Base-by-base conservation (phyloP, 139 green algal species). In the Spirogloea muscicola region DNA sequence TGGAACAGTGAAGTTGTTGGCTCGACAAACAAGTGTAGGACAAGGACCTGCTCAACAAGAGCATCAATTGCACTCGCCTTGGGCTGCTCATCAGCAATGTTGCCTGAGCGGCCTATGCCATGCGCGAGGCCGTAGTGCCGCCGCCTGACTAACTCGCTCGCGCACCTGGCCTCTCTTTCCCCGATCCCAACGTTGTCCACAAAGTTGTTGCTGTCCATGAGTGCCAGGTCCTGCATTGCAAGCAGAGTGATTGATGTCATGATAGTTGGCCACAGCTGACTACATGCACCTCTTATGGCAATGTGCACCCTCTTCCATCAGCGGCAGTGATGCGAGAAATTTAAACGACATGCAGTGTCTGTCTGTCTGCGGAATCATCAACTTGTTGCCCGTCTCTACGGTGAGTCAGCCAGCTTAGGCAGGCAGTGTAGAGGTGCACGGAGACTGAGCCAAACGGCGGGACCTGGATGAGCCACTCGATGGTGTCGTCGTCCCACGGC, bases 191-290 rank as follows among this genome's bases (percentile, higher is more conserved):
- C 90, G 38, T 91, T 91, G 61, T 80, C 88, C 3, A 87, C n/a
- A 79, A 98, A 98, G 75, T 95, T 98, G 85, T 98, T 98, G 70
- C 79, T 91, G 87, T 98, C 93, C 93, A 98, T 98, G 21, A 85
- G 9, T 0, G 93, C 80, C 18, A 83, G 79, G 40, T 98, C 93
- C 85, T 96, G 84, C n/a, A 63, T 43, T 9, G 2, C 1, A 38
- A 3, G 43, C 10, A 51, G 43, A 25, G 43, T 10, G 43, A 51
- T 25, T 51, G 10, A 25, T 51, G 10, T 51, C 13, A 51, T 13
- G 13, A 10, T 51, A 41, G 29, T 16, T 13, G 13, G 13, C 13
- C 31, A 10, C 10, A 13, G 13, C 10, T 64, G 55, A 13, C 55
- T 13, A 64, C 31, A 44, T 64, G 29, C 10, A 13, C 55, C 31